Evolutionary conservation across 345 rosid species (phyloP).

Genomic region (Hirschfeldia incana): DNA sequence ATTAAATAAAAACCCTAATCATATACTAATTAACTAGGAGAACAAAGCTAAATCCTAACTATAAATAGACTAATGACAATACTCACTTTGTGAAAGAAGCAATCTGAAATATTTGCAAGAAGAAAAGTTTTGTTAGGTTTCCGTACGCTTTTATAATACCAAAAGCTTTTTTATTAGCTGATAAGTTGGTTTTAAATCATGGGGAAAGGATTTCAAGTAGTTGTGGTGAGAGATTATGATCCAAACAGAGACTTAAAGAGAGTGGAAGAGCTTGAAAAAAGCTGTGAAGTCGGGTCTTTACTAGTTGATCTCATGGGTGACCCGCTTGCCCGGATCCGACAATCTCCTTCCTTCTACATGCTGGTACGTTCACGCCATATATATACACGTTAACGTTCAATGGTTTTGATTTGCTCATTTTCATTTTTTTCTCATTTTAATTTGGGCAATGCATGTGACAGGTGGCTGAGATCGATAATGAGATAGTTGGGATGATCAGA

Average conservation of each 20-base stretch:
- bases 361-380: constrained; percentile 50
- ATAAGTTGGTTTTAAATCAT: constrained; percentile 1
- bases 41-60: constrained; percentile 31
- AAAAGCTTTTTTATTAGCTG: not conserved
- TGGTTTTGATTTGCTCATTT: not conserved
- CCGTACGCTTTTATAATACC: constrained; percentile 6
- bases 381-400: constrained; percentile 16
- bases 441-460: constrained; percentile 33
- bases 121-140: constrained; percentile 5
- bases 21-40: constrained; percentile 26
- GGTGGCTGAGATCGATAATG: constrained; percentile 82
- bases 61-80: constrained; percentile 39
- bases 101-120: constrained; percentile 26
- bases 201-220: constrained; percentile 36
- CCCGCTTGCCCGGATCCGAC: constrained; percentile 98
- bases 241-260: constrained; percentile 50
- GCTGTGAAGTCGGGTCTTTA: constrained; percentile 89
- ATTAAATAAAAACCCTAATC: constrained; percentile 26
- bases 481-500: constrained; percentile 86
- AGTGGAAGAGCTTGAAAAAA: constrained; percentile 79
- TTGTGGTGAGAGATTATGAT: constrained; percentile 75
- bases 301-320: constrained; percentile 97
- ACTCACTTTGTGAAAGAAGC: constrained; percentile 30
- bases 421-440: not conserved
- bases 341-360: constrained; percentile 95